Evolutionary conservation across 2,329 filamentous ascomycete genomes (phyloP), one percentile per base, ranked within the genome.

Genomic region (Biscogniauxia mediterranea): DNA sequence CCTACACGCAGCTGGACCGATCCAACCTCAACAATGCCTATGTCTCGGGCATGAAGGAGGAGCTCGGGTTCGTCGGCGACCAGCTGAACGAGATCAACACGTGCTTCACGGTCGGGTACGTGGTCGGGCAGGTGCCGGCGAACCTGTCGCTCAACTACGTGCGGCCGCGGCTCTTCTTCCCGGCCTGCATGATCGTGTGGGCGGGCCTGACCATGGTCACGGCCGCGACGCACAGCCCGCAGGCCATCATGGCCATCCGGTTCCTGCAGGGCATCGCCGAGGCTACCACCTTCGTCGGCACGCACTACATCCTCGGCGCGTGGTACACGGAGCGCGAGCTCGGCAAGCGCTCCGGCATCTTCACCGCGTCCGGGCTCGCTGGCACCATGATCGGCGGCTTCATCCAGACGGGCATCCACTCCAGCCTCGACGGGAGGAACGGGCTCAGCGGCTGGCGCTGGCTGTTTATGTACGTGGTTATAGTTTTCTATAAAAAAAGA

Each of bases 71-170:
- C 65, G 68, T 72, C 7, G 81, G 81, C 26, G 75, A 81, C 66
- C 78, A 84, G 68, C 75, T 81, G 46, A 85, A 83, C 64, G 72
- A 80, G 59, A 83, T 86, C 71, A 85, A 81, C 66, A 83, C 81
- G 2, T 78, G 79, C 54, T 81, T 81, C 67, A 80, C 78, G 5
- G 69, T 79, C 46, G 79, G 78, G 61, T 81, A 76, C 59, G 72
- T 71, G 25, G 68, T 88, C 3, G 86, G 86, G 0, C 85, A 89
- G 70, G 76, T 89, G 17, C 85, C 85, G 0, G 83, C 81, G 57
- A 88, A 87, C 67, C 71, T 89, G 8, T 85, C 85, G 2, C 78
- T 90, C 2, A 84, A 89, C 71, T 86, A 88, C 66, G 70, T 90
- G 62, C 81, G 81, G 55, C 87, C 87, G 1, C 80, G 86, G n/a